Base-by-base conservation (phyloP, 306 rosid species). In the Lablab purpureus region DNA sequence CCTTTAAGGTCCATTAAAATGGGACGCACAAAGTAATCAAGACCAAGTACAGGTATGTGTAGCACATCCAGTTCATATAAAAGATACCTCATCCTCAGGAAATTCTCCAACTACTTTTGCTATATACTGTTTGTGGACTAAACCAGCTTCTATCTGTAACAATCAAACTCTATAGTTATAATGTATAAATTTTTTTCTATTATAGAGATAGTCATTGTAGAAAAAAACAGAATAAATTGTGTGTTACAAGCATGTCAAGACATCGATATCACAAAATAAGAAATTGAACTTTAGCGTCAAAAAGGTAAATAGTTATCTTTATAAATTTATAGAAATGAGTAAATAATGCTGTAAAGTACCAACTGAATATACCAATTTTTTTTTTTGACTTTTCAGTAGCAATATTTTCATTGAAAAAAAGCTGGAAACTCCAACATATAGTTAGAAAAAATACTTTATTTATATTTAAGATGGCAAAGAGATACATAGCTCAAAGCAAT, bases 61-160 rank as follows among this genome's bases (percentile, higher is more conserved):
- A 71, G 17, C 83, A 81, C 68, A 58, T 62, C 76, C 17, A 82
- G 74, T 50, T 62, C 72, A 81, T 73, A 80, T 59, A 87, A 73
- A 65, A 56, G 52, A 54, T 90, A 91, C 95, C 97, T 87, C 91
- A 36, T 79, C 68, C 86, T 86, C 77, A 7, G 98, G 90, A 83
- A 93, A 93, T 69, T 82, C 89, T 41, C 97, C 98, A 64, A 79
- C 73, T 32, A 93, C 97, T 85, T 87, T 88, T 52, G 98, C 98
- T 76, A 91, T 84, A 58, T 91, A 91, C 80, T 90, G 95, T 76
- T 93, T 93, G 84, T 84, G 85, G 60, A 93, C 89, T 89, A 86
- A 70, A 68, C 96, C 96, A 76, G 90, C 94, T 77, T 91, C 92
- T 87, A 95, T 95, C 99, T 95, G 97, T 78, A 74, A 79, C 41